These are phyloP conservation scores for Arctium lappa DNA, from an alignment of 129 eudicot genomes.

Conservation along the genomic window DNA sequence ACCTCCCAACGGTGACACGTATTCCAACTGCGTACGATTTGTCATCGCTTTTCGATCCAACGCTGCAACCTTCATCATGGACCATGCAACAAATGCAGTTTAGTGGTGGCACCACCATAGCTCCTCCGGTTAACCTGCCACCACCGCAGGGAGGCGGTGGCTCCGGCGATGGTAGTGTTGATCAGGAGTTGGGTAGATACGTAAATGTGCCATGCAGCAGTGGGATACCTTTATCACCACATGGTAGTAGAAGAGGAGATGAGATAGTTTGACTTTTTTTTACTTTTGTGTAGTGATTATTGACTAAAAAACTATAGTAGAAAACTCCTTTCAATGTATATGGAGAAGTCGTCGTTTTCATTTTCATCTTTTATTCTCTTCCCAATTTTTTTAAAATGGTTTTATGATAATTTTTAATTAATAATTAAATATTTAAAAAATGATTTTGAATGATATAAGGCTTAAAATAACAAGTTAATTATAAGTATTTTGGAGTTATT, in stretches of 20 bases:
- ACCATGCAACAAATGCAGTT: conserved; percentile 31
- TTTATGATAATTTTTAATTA: neutral
- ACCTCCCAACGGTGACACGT: conserved; percentile 53
- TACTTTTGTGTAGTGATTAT: neutral
- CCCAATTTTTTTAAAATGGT: neutral
- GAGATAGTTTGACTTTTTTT: conserved; percentile 13
- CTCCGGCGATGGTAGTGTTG: conserved; percentile 49
- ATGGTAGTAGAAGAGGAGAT: conserved; percentile 28
- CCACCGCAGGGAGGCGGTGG: conserved; percentile 12
- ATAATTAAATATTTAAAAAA: neutral
- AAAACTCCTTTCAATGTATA: neutral
- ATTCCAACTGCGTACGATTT: conserved; percentile 52
- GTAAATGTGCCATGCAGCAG: neutral
- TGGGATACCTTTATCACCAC: conserved; percentile 37
- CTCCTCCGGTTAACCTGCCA: conserved; percentile 20
- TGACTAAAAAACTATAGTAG: neutral
- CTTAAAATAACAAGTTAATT: too few relatives aligned
- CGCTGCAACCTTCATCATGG: conserved; percentile 44
- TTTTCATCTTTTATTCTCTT: neutral
- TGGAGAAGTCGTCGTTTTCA: neutral
- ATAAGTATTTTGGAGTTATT: too few relatives aligned
- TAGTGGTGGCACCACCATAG: conserved; percentile 21
- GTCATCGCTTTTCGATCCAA: conserved; percentile 57
- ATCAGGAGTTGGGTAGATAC: conserved; percentile 47
- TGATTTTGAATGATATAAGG: neutral